These are phyloP conservation scores for Decorospora gaudefroyi DNA, from an alignment of 2,329 filamentous ascomycete genomes.

Conservation along the genomic window DNA sequence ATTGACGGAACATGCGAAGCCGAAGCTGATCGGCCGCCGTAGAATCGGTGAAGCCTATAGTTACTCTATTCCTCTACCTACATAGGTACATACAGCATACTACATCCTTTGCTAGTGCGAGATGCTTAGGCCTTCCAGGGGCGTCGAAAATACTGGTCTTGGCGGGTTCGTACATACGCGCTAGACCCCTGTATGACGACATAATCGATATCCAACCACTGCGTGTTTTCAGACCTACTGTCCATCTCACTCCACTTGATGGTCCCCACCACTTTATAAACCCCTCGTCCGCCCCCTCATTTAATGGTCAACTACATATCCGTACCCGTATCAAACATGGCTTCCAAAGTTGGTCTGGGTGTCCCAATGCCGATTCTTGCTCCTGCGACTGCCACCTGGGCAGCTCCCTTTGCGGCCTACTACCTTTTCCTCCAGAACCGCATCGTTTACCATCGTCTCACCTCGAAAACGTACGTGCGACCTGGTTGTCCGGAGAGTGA, in stretches of 20 bases:
- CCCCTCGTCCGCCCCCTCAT: slow-evolving; percentile 1
- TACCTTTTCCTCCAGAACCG: slow-evolving; percentile 50
- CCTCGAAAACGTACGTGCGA: slow-evolving; percentile 34
- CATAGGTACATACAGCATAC: background rate
- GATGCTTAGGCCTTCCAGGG: background rate
- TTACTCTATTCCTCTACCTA: background rate
- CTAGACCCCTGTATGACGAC: slow-evolving; percentile 21
- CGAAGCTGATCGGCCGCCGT: slow-evolving; percentile 2
- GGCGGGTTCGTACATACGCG: slow-evolving; percentile 5
- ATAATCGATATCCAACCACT: slow-evolving; percentile 7
- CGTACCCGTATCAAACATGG: slow-evolving; percentile 25
- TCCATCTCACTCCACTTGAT: slow-evolving; percentile 5
- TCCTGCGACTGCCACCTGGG: slow-evolving; percentile 49
- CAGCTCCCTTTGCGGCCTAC: slow-evolving; percentile 51
- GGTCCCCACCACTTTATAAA: slow-evolving; percentile 8
- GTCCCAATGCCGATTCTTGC: slow-evolving; percentile 39
- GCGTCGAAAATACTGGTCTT: slow-evolving; percentile 1
- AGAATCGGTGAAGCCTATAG: slow-evolving; percentile 13
- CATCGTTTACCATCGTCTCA: slow-evolving; percentile 44
- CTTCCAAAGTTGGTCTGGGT: slow-evolving; percentile 41
- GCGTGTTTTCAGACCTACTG: slow-evolving; percentile 6
- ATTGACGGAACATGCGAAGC: background rate
- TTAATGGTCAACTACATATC: slow-evolving; percentile 24
- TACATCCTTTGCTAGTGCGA: background rate
- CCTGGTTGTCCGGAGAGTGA: background rate